These are phyloP conservation scores for Phenoliferia sp. DNA, from an alignment of 1,284 basidiomycete species.

Conservation along the genomic window DNA sequence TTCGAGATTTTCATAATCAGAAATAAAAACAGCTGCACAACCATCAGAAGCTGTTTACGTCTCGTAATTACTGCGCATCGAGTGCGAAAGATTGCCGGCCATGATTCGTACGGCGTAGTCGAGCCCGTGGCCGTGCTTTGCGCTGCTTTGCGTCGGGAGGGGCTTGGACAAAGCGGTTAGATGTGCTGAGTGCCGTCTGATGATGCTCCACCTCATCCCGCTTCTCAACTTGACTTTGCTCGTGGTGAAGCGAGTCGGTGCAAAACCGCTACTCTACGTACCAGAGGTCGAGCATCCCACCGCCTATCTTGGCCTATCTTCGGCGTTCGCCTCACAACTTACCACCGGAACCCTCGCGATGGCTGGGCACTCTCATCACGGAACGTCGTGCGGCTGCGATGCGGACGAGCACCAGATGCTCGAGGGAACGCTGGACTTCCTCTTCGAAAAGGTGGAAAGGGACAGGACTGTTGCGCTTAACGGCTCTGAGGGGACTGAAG, in stretches of 20 bases:
- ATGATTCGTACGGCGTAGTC: too few relatives aligned
- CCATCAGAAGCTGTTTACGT: slow-evolving; percentile 35
- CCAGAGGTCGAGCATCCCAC: too few relatives aligned
- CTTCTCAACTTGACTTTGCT: too few relatives aligned
- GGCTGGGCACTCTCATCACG: slow-evolving; percentile 13
- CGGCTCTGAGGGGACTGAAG: slow-evolving; percentile 20
- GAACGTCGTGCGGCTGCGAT: slow-evolving; percentile 24
- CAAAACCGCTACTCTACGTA: too few relatives aligned
- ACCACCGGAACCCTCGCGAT: neutral
- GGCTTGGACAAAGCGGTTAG: too few relatives aligned
- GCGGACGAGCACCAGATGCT: slow-evolving; percentile 23
- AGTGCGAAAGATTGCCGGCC: slow-evolving; percentile 35
- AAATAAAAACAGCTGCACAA: neutral
- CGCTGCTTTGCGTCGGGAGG: too few relatives aligned
- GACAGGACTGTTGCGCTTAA: slow-evolving; percentile 36
- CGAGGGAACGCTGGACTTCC: slow-evolving; percentile 22
- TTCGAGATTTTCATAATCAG: too few relatives aligned
- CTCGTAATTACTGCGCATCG: slow-evolving; percentile 65
- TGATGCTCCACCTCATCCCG: too few relatives aligned
- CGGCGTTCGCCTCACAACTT: neutral
- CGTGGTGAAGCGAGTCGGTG: too few relatives aligned
- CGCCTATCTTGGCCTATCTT: neutral
- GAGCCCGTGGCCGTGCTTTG: too few relatives aligned
- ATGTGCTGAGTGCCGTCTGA: too few relatives aligned
- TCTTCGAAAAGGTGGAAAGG: slow-evolving; percentile 29